Percentiles rank a stretch among this genome's conserved stretches.
phyloP scores from a whole-genome alignment of 2,329 filamentous ascomycete species.

The Nothomitra cinnamomea region DNA sequence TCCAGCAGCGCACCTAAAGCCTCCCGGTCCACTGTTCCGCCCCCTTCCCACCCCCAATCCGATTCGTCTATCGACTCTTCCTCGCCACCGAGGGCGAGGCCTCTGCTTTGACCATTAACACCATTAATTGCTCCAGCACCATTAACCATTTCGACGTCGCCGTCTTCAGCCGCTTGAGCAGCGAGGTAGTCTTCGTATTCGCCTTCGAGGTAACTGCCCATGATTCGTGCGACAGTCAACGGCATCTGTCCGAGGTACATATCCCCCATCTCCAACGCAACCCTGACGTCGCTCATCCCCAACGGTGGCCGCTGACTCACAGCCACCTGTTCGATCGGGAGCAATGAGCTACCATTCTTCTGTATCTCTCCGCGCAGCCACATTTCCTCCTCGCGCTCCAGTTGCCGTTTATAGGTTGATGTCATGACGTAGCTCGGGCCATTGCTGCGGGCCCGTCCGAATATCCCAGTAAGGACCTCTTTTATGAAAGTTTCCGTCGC shows the following conservation, averaged over 20 bases:
- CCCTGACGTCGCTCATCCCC: slow-evolving; percentile 58
- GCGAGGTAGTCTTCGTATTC: slow-evolving; percentile 50
- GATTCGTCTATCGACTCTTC: not conserved
- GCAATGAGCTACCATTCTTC: slow-evolving; percentile 56
- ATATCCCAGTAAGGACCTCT: slow-evolving; percentile 36
- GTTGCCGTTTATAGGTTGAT: slow-evolving; percentile 55
- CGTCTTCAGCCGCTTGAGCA: not conserved
- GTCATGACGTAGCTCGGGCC: slow-evolving; percentile 50
- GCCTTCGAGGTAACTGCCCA: slow-evolving; percentile 56
- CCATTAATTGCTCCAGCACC: not conserved
- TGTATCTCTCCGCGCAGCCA: slow-evolving; percentile 56
- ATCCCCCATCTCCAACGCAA: slow-evolving; percentile 61
- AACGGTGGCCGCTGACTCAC: slow-evolving; percentile 55
- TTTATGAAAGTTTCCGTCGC: slow-evolving; percentile 47
- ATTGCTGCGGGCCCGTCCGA: slow-evolving; percentile 37
- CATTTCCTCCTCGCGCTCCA: slow-evolving; percentile 59
- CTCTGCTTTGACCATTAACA: not conserved
- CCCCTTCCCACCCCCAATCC: slow-evolving; percentile 7
- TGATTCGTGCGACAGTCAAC: slow-evolving; percentile 51
- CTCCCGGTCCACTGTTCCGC: slow-evolving; percentile 3
- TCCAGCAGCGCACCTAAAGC: slow-evolving; percentile 3
- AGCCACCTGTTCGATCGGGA: slow-evolving; percentile 68
- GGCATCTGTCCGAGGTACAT: slow-evolving; percentile 63
- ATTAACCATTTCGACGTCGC: slow-evolving; percentile 2
- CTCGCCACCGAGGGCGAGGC: not conserved